Base-by-base conservation (phyloP, 192 early-diverging fungal species). In the Gigaspora rosea region DNA sequence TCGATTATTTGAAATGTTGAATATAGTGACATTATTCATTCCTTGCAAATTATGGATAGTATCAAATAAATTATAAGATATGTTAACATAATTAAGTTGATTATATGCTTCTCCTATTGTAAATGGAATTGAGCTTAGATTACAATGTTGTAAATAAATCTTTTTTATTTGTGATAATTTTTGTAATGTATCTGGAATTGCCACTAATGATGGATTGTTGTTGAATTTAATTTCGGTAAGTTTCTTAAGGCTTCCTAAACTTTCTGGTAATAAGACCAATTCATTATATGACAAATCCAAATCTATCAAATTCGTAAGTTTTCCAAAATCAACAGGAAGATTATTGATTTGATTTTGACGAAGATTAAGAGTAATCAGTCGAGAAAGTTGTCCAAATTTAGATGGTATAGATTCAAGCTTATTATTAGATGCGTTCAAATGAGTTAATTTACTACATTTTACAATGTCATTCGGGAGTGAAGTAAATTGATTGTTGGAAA, bases 261-360 rank as follows among this genome's bases (percentile, higher is more conserved):
- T 83, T 16, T 71, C 72, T 1, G 88, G 88, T 11, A 89, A 62
- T 52, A 79, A 69, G 8, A 73, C 56, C 3, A 89, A 62, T 63
- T 82, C 77, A 75, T 89, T 89, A 63, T 85, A 80, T n/a, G 84
- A 86, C 41, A 89, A 62, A 64, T 88, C 86, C 2, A 89, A 61
- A 64, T 89, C 88, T 52, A 82, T 79, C 16, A 89, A 65, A 7
- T 70, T 56, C 0, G 71, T 58, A 81, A 89, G 85, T 52, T 82
- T 66, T 8, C 77, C 79, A 41, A 89, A 78, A 2, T 78, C 80
- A 49, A 80, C 74, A 2, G 80, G 58, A 51, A 87, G 84, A 41
- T 86, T 80, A 11, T 56, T 52, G 1, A 89, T 78, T 47, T 77
- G 71, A 70, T 89, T 89, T 73, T 88, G 83, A 2, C 81, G 83